These are phyloP conservation scores for Rhizophora apiculata DNA, from an alignment of 345 rosid species.

Conservation along the genomic window DNA sequence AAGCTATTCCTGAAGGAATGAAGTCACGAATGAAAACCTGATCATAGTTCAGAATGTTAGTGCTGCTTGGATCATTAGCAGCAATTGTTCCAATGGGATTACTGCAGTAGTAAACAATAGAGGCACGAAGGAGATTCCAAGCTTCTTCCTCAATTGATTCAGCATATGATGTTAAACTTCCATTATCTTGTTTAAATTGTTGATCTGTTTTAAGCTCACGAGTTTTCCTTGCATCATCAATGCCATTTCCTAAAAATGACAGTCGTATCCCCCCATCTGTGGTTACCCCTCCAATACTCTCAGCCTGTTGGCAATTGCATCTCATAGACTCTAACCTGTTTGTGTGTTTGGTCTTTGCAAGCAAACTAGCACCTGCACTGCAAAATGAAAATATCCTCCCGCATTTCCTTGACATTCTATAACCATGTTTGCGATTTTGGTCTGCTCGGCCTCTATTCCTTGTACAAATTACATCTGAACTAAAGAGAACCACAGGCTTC, in stretches of 20 bases:
- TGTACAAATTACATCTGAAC: slow-evolving; percentile 12
- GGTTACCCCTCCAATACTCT: slow-evolving; percentile 29
- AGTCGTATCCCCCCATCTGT: slow-evolving; percentile 22
- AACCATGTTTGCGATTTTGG: slow-evolving; percentile 14
- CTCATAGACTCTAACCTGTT: slow-evolving; percentile 19
- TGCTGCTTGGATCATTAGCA: slow-evolving; percentile 26
- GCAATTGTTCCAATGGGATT: slow-evolving; percentile 37
- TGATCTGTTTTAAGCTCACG: slow-evolving; percentile 4
- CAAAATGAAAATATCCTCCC: slow-evolving; percentile 13
- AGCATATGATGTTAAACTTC: not conserved
- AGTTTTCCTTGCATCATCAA: not conserved
- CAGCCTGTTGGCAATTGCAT: slow-evolving; percentile 47
- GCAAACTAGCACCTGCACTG: not conserved
- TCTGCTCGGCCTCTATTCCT: slow-evolving; percentile 20
- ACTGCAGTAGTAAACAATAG: slow-evolving; percentile 26
- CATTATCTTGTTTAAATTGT: slow-evolving; percentile 1
- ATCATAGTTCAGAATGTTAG: slow-evolving; percentile 27
- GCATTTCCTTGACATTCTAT: slow-evolving; percentile 13
- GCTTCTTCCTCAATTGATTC: slow-evolving; percentile 24
- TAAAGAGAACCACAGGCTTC: slow-evolving; percentile 19
- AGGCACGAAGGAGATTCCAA: slow-evolving; percentile 24
- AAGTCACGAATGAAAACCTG: slow-evolving; percentile 88
- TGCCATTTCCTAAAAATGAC: not conserved
- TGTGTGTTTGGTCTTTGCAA: not conserved
- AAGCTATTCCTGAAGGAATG: slow-evolving; percentile 88